These are phyloP conservation scores for Fusarium sp. DNA, from an alignment of 2,329 filamentous ascomycete species.

Conservation along the genomic window DNA sequence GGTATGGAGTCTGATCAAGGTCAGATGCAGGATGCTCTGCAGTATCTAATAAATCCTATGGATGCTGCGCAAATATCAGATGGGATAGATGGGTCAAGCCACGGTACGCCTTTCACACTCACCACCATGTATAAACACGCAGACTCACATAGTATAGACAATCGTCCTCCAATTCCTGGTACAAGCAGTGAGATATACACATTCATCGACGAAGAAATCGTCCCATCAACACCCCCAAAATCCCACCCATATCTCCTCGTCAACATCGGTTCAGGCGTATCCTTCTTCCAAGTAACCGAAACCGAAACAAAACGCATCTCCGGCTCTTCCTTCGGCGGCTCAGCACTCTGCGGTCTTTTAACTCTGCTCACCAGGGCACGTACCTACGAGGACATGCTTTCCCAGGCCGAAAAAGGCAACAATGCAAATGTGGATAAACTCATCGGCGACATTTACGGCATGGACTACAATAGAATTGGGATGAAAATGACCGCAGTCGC, in stretches of 20 bases:
- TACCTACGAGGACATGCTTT: slow-evolving; percentile 97
- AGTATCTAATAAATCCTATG: neutral
- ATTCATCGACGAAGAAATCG: slow-evolving; percentile 88
- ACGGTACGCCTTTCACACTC: neutral
- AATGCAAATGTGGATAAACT: slow-evolving; percentile 95
- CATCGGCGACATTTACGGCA: slow-evolving; percentile 97
- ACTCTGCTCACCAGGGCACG: slow-evolving; percentile 89
- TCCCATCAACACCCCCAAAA: slow-evolving; percentile 82
- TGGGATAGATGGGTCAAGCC: slow-evolving; percentile 15
- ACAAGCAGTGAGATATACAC: slow-evolving; percentile 85
- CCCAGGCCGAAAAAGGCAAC: slow-evolving; percentile 88
- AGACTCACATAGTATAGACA: neutral
- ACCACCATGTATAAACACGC: accelerated
- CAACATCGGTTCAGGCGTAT: slow-evolving; percentile 97
- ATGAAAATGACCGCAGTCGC: slow-evolving; percentile 96
- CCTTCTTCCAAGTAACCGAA: slow-evolving; percentile 95
- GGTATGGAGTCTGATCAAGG: neutral
- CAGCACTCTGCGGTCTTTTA: slow-evolving; percentile 95
- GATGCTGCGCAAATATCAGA: slow-evolving; percentile 12
- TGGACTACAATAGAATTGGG: slow-evolving; percentile 94
- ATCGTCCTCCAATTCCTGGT: slow-evolving; percentile 10
- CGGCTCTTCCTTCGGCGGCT: slow-evolving; percentile 92
- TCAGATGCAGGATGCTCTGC: neutral
- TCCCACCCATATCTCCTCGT: slow-evolving; percentile 97
- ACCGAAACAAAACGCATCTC: slow-evolving; percentile 87